Evolutionary conservation across 164 flowering plant species (phyloP).

Genomic region (Liriodendron chinense): DNA sequence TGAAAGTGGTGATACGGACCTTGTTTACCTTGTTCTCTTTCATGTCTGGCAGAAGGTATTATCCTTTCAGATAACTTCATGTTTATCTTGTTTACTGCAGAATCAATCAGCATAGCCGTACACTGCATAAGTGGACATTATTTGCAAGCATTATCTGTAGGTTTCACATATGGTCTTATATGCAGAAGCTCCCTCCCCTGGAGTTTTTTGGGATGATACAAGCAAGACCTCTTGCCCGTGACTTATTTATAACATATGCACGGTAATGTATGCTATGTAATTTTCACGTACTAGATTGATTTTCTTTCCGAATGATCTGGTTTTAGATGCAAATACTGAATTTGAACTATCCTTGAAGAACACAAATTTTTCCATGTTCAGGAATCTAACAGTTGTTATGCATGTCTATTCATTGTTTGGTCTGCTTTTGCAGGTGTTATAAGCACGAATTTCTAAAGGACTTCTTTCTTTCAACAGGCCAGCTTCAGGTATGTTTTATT

Average conservation of each 20-base stretch:
- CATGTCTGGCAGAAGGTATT: constrained; percentile 94
- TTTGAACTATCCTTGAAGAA: too few relatives aligned
- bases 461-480: constrained; percentile 82
- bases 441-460: constrained; percentile 86
- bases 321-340: neutral
- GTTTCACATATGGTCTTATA: neutral
- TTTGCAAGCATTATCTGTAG: neutral
- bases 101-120: neutral
- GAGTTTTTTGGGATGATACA: constrained; percentile 86
- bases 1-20: constrained; percentile 99
- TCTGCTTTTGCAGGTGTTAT: constrained; percentile 54
- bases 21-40: constrained; percentile 88
- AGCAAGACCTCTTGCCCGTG: constrained; percentile 77
- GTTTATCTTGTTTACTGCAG: constrained; percentile 1
- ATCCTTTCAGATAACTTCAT: neutral
- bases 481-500: constrained; percentile 62
- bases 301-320: neutral
- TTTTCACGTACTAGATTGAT: neutral
- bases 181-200: constrained; percentile 64
- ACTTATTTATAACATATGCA: constrained; percentile 71
- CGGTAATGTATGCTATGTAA: constrained; percentile 36
- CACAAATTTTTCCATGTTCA: too few relatives aligned
- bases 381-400: neutral
- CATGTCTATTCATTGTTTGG: constrained; percentile 11
- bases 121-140: neutral